A percentile compares a stretch with the other conserved stretches of the same genome.
These are phyloP conservation scores for Sporobolomyces phaffii DNA, from an alignment of 768 basidiomycete genomes.

Conservation along the genomic window DNA sequence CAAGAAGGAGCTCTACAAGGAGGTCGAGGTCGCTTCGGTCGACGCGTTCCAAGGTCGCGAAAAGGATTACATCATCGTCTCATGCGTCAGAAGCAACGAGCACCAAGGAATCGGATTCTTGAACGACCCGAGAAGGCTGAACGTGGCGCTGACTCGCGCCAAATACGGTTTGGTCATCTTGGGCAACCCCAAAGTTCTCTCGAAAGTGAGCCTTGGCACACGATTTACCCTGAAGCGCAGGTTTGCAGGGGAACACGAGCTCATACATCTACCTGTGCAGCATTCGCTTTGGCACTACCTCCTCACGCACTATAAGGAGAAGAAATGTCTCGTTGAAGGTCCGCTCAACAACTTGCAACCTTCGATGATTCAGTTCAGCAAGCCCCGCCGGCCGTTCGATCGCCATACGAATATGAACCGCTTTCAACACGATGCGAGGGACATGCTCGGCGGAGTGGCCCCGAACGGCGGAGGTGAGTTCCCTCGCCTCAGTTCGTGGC, in stretches of 20 bases:
- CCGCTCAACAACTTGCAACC: constrained; percentile 91
- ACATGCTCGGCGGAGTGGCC: constrained; percentile 52
- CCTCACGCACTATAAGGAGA: constrained; percentile 97
- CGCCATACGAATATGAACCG: constrained; percentile 92
- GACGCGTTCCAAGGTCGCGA: constrained; percentile 99
- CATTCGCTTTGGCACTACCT: constrained; percentile 98
- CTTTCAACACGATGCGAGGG: constrained; percentile 83
- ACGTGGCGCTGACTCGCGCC: constrained; percentile 92
- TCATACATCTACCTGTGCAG: too few relatives aligned
- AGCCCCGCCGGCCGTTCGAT: constrained; percentile 78
- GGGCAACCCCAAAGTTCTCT: constrained; percentile 99
- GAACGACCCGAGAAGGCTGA: constrained; percentile 91
- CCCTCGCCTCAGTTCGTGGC: background rate
- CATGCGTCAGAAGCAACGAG: constrained; percentile 96
- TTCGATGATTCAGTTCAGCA: constrained; percentile 99
- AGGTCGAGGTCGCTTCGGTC: constrained; percentile 96
- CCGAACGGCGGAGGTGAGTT: constrained; percentile 29
- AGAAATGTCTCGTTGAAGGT: constrained; percentile 85
- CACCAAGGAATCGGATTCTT: constrained; percentile 99
- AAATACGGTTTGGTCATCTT: constrained; percentile 98
- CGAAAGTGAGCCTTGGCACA: constrained; percentile 65
- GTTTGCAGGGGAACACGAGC: too few relatives aligned
- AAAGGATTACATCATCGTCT: constrained; percentile 98
- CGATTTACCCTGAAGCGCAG: too few relatives aligned
- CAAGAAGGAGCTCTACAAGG: constrained; percentile 99